Evolutionary conservation across 768 basidiomycete species (phyloP).

Genomic region (Lactarius hatsudake): DNA sequence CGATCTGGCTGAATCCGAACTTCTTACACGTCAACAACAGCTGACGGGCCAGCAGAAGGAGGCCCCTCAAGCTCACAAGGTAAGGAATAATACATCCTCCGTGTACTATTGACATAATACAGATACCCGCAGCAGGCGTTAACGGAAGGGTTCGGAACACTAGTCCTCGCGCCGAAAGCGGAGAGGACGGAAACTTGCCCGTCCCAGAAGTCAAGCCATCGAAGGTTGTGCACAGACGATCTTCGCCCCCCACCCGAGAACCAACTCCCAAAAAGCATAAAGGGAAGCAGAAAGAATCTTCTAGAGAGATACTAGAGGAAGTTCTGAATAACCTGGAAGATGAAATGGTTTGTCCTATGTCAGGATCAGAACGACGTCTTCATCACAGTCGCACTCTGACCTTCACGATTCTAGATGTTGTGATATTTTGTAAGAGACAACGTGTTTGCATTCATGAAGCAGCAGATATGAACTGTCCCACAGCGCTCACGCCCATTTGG

Average conservation of each 20-base stretch:
- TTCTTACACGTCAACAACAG: neutral
- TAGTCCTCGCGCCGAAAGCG: neutral
- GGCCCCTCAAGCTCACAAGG: constrained; percentile 2
- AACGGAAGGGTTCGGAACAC: neutral
- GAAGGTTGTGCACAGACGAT: constrained; percentile 16
- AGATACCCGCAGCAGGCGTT: neutral
- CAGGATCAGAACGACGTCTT: constrained; percentile 23
- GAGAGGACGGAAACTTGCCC: neutral
- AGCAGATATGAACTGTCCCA: constrained; percentile 7
- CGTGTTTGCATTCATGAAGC: constrained; percentile 5
- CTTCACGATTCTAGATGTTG: constrained; percentile 50
- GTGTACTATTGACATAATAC: neutral
- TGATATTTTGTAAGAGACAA: constrained; percentile 57
- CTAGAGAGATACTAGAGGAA: constrained; percentile 29
- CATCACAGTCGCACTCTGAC: constrained; percentile 3
- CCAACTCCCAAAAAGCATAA: constrained; percentile 36
- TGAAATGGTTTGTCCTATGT: constrained; percentile 74
- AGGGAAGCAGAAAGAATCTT: constrained; percentile 42
- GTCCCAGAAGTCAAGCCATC: constrained; percentile 3
- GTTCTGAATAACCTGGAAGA: constrained; percentile 53
- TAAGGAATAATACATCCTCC: neutral
- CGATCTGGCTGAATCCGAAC: neutral
- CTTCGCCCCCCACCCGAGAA: neutral
- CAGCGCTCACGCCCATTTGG: constrained; percentile 60
- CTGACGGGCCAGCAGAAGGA: neutral